These are phyloP conservation scores for Helianthus tuberosus DNA, from an alignment of 129 eudicot species.

Conservation along the genomic window DNA sequence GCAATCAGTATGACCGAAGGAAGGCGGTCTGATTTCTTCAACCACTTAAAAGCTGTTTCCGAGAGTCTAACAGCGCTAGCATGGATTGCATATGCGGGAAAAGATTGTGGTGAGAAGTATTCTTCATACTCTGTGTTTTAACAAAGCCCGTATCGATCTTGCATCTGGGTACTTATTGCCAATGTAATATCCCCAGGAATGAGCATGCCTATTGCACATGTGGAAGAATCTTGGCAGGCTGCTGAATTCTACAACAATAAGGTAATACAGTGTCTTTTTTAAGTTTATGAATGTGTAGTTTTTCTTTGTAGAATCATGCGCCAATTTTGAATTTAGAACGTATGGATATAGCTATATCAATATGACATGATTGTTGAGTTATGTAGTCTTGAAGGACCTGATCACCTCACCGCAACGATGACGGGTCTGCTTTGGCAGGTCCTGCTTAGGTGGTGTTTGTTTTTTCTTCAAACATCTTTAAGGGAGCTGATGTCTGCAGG, in stretches of 20 bases:
- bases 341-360: not conserved
- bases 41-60: slow-evolving; percentile 74
- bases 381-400: too few species aligned
- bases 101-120: slow-evolving; percentile 74
- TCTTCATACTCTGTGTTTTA: slow-evolving; percentile 7
- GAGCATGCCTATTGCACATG: slow-evolving; percentile 93
- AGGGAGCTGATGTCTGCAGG: too few species aligned
- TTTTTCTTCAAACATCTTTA: too few species aligned
- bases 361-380: not conserved
- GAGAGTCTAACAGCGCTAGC: slow-evolving; percentile 92
- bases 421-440: too few species aligned
- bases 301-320: not conserved
- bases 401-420: too few species aligned
- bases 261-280: slow-evolving; percentile 40
- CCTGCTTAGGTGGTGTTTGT: too few species aligned
- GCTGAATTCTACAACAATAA: slow-evolving; percentile 88
- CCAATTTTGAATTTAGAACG: not conserved
- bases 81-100: slow-evolving; percentile 92
- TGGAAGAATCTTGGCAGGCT: slow-evolving; percentile 95
- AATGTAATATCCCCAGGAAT: slow-evolving; percentile 53
- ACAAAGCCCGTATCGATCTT: not conserved
- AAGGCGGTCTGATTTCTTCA: slow-evolving; percentile 75
- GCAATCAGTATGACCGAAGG: slow-evolving; percentile 87
- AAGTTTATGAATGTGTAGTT: not conserved
- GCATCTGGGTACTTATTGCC: slow-evolving; percentile 22